A percentile compares a stretch with the other conserved stretches of the same genome.
These are phyloP conservation scores for Amauroascus niger DNA, from an alignment of 2,329 filamentous ascomycete genomes.

Conservation along the genomic window DNA sequence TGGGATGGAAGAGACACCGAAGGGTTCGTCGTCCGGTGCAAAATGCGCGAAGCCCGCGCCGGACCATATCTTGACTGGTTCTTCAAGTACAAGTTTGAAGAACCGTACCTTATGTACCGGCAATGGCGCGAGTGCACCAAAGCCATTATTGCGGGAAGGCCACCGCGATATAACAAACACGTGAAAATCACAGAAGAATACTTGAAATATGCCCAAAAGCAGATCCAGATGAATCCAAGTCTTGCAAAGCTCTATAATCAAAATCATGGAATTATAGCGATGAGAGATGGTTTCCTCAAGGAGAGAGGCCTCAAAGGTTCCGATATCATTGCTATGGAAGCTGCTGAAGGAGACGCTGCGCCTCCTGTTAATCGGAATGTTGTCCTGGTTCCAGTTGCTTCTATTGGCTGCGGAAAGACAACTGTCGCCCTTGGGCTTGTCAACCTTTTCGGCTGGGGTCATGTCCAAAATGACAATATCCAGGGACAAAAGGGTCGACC, in stretches of 20 bases:
- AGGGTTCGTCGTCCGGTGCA: constrained; percentile 92
- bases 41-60: constrained; percentile 44
- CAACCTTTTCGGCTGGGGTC: constrained; percentile 81
- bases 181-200: constrained; percentile 84
- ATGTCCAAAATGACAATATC: constrained; percentile 96
- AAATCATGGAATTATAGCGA: constrained; percentile 90
- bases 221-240: constrained; percentile 57
- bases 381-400: constrained; percentile 81
- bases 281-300: constrained; percentile 78
- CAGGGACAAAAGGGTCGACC: constrained; percentile 64
- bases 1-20: constrained; percentile 90
- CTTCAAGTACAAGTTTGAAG: constrained; percentile 99
- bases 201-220: constrained; percentile 65
- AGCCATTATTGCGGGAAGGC: constrained; percentile 63
- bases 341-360: constrained; percentile 38
- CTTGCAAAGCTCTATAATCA: constrained; percentile 63
- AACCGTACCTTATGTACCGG: constrained; percentile 96
- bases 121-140: constrained; percentile 98
- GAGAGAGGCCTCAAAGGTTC: constrained; percentile 76
- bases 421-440: constrained; percentile 74
- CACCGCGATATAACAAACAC: constrained; percentile 77
- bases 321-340: constrained; percentile 69
- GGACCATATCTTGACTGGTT: constrained; percentile 82
- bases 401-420: constrained; percentile 94
- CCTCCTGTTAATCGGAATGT: constrained; percentile 53